Conservation (phyloP, 495 filamentous ascomycete species). For the Hamigera avellanea region DNA sequence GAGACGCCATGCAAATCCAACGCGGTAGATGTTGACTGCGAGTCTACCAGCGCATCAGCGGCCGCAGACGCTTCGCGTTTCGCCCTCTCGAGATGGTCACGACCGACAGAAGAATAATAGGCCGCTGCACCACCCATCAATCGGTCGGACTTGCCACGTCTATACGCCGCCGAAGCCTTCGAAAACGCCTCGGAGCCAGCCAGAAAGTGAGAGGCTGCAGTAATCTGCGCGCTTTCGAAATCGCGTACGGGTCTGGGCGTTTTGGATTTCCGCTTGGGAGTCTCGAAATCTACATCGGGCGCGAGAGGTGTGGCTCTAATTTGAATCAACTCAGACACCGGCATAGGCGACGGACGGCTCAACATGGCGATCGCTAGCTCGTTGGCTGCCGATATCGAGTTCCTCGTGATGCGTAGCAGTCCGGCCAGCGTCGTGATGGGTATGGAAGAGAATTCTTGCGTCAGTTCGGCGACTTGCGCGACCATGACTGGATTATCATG, state of each 20-base stretch:
- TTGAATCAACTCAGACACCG: conserved; percentile 28
- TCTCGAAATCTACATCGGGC: conserved; percentile 18
- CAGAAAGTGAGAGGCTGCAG: conserved; percentile 25
- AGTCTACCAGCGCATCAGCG: conserved; percentile 50
- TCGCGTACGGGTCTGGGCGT: conserved; percentile 7
- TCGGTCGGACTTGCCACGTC: conserved; percentile 50
- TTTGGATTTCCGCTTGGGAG: conserved; percentile 4
- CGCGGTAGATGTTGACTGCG: conserved; percentile 40
- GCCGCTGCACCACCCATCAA: conserved; percentile 56
- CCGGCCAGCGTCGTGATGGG: conserved; percentile 30
- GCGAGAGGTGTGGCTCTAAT: conserved; percentile 23
- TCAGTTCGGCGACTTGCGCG: conserved; percentile 41
- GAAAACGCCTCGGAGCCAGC: conserved; percentile 38
- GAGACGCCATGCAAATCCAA: conserved; percentile 80
- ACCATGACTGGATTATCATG: conserved; percentile 32
- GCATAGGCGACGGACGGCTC: conserved; percentile 15
- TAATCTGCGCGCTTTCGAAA: conserved; percentile 15
- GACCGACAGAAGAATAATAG: conserved; percentile 50
- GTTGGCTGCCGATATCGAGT: conserved; percentile 42
- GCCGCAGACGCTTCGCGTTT: conserved; percentile 32
- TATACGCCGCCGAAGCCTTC: conserved; percentile 50
- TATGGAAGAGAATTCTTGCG: conserved; percentile 39
- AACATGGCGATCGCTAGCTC: conserved; percentile 46
- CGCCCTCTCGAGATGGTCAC: conserved; percentile 36
- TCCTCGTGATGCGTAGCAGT: conserved; percentile 42